Conservation (phyloP, 495 filamentous ascomycete species). For the Lasiosphaeriaceae sp. region DNA sequence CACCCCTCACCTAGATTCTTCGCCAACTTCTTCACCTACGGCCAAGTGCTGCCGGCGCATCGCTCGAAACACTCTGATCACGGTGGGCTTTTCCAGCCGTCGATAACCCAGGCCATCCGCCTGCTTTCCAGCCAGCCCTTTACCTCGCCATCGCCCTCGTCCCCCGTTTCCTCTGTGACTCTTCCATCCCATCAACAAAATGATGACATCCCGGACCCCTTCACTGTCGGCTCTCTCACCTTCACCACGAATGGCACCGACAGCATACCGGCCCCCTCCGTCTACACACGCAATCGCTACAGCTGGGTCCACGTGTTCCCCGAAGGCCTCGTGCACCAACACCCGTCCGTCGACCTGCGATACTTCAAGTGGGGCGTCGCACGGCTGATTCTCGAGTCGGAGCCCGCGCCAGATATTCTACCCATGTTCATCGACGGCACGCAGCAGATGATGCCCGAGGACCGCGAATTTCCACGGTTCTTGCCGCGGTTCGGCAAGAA, state of each 20-base stretch:
- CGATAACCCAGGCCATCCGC: constrained; percentile 79
- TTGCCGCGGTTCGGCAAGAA: constrained; percentile 69
- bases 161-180: background rate
- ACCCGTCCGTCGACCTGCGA: constrained; percentile 70
- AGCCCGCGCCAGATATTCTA: constrained; percentile 77
- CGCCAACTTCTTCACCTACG: constrained; percentile 70
- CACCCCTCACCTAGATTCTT: constrained; percentile 43
- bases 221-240: constrained; percentile 52
- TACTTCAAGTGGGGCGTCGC: constrained; percentile 98
- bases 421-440: constrained; percentile 92
- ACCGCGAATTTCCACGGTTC: constrained; percentile 73
- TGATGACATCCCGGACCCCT: constrained; percentile 53
- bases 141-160: constrained; percentile 21
- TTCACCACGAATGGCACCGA: constrained; percentile 63
- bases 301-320: constrained; percentile 95
- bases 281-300: constrained; percentile 50
- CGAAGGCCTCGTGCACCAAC: constrained; percentile 89
- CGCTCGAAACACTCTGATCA: constrained; percentile 66
- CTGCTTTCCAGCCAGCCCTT: constrained; percentile 67
- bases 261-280: constrained; percentile 53
- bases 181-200: background rate
- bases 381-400: constrained; percentile 80
- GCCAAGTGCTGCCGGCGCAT: constrained; percentile 87
- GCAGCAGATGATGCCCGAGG: constrained; percentile 79
- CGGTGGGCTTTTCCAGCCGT: constrained; percentile 85